phyloP scores from a whole-genome alignment of 176 grass and related monocot species.

The Triticum dicoccoides region DNA sequence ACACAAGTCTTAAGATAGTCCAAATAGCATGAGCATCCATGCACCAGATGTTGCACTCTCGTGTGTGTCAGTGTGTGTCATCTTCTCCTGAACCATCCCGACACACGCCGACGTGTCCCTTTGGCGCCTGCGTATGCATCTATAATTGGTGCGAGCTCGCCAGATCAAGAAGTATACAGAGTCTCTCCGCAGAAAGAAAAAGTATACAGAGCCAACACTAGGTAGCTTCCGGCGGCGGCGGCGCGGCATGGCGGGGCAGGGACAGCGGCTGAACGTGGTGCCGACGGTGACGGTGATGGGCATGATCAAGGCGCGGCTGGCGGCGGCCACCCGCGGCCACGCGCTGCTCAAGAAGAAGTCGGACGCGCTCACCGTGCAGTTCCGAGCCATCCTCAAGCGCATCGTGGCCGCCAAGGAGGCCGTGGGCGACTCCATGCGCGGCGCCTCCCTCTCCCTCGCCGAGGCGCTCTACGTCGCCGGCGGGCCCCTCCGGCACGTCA shows the following conservation, averaged over 20 bases:
- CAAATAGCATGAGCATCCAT: not conserved
- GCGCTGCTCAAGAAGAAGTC: conserved; percentile 95
- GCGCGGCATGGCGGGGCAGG: conserved; percentile 50
- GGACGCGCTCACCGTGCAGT: conserved; percentile 70
- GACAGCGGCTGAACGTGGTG: conserved; percentile 69
- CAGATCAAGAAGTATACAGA: not conserved
- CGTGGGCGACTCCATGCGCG: conserved; percentile 72
- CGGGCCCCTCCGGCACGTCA: conserved; percentile 44
- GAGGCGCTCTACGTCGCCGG: conserved; percentile 74
- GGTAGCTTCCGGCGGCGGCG: not conserved
- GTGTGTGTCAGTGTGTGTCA: conserved; percentile 26
- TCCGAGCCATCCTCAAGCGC: conserved; percentile 65
- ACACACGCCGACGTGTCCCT: not conserved
- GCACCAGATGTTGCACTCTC: not conserved
- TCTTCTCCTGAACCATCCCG: conserved; percentile 23
- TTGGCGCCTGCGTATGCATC: not conserved
- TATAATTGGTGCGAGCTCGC: not conserved
- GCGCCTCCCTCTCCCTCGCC: conserved; percentile 66
- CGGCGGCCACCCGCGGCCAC: conserved; percentile 64
- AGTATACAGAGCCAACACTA: not conserved
- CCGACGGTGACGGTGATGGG: conserved; percentile 79
- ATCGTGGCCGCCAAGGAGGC: conserved; percentile 76
- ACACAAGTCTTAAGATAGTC: not conserved
- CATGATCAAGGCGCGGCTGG: conserved; percentile 63
- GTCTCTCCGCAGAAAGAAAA: not conserved